A percentile compares a stretch with the other conserved stretches of the same genome.
These are phyloP conservation scores for Mycena amicta DNA, from an alignment of 768 basidiomycete genomes.

Conservation along the genomic window DNA sequence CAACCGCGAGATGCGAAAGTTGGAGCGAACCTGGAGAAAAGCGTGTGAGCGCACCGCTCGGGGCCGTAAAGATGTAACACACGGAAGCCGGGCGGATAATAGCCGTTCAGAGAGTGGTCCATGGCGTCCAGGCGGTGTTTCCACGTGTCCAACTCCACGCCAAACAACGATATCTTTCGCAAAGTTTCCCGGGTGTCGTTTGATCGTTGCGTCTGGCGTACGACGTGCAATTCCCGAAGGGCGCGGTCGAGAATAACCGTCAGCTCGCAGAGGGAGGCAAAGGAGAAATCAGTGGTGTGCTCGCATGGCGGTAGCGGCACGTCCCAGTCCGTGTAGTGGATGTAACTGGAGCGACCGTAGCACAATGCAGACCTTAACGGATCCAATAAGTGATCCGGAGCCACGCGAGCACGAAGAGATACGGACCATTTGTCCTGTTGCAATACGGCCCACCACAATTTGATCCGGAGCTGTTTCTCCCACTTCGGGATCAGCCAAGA, in stretches of 20 bases:
- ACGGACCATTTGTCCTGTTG: slow-evolving; percentile 23
- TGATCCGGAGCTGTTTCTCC: slow-evolving; percentile 21
- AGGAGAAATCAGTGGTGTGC: slow-evolving; percentile 13
- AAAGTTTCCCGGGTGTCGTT: slow-evolving; percentile 16
- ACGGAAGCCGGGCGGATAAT: slow-evolving; percentile 21
- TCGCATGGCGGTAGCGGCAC: slow-evolving; percentile 21
- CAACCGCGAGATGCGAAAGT: slow-evolving; percentile 21
- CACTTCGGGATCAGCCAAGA: slow-evolving; percentile 21
- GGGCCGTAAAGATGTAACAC: neutral
- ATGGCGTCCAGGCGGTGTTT: slow-evolving; percentile 21
- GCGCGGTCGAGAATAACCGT: slow-evolving; percentile 22
- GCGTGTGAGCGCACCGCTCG: neutral
- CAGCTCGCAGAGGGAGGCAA: slow-evolving; percentile 19
- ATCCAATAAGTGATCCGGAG: neutral
- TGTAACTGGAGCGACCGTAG: slow-evolving; percentile 21
- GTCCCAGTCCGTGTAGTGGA: slow-evolving; percentile 22
- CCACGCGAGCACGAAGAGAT: neutral
- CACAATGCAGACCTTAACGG: slow-evolving; percentile 17
- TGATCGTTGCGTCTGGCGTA: slow-evolving; percentile 12
- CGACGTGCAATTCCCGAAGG: slow-evolving; percentile 15
- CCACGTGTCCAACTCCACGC: slow-evolving; percentile 22
- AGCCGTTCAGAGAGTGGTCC: slow-evolving; percentile 20
- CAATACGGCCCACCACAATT: slow-evolving; percentile 22
- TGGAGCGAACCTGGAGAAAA: slow-evolving; percentile 18
- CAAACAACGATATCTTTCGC: slow-evolving; percentile 18